Base-by-base conservation (phyloP, 805 yeast genomes). In the Zygosaccharomyces pseudorouxii region DNA sequence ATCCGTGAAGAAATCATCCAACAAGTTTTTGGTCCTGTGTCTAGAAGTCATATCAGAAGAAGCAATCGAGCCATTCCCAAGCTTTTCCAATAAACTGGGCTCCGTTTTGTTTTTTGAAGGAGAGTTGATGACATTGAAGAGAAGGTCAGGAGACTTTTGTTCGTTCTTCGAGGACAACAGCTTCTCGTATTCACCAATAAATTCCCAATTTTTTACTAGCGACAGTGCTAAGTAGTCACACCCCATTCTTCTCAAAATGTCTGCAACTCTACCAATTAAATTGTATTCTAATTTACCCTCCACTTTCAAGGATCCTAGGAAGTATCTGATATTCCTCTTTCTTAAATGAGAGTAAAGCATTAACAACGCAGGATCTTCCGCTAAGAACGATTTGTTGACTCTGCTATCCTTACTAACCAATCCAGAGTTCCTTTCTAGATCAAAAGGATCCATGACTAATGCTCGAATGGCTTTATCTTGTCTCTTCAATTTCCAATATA, bases 231-330 rank as follows among this genome's bases (percentile, higher is more conserved):
- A 64, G 51, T 81, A 78, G 58, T 90, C 95, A 68, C 98, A 90
- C 0, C 98, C 98, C 96, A 90, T 88, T 49, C 95, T 73, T 12
- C 80, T 74, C 59, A 89, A 86, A 52, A 89, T 83, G 31, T 76
- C 70, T 6, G 86, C 75, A 6, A 83, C 84, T 53, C 81, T 78
- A 10, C 78, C 58, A 12, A 89, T 75, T 58, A 84, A 82, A 4
- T 74, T 71, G 48, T 77, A 79, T 58, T 92, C 97, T 4, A 60
- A 46, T 9, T 55, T 67, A 8, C 79, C 64, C 6, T 73, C 71
- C 4, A 73, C 56, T 30, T 60, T 63, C 22, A 71, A 46, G 0
- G 82, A 72, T 1, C 82, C 85, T 48, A 72, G 62, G 39, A 76
- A 71, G 48, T 80, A 78, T 35, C 71, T 73, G 35, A 72, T 54